Evolutionary conservation across 352 stramenopile species (phyloP), one percentile per base, ranked within the genome.

Genomic region (Globisporangium solare): DNA sequence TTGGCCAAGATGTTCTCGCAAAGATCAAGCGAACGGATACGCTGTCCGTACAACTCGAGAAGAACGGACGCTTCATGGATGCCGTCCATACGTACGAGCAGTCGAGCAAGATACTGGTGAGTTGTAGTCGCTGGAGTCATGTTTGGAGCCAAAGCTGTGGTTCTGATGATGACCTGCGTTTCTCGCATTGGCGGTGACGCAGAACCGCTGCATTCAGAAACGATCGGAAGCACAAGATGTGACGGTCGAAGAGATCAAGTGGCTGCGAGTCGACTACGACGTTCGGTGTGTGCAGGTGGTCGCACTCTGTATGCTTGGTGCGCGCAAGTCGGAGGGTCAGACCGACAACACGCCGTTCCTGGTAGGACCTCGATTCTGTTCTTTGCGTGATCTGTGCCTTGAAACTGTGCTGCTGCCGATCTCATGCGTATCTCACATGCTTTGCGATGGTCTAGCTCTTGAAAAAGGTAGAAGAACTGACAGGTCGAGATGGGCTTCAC

Each of bases 261-360:
- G 74, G 71, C 56, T 89, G 15, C 72, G 71, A 24, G 79, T 86
- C 46, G 79, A 89, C 49, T 89, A 89, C 40, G 77, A 89, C 47
- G 86, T 89, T 54, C 79, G 79, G 32, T 89, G 79, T 54, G 79
- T 86, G 6, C 76, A 87, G 46, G 67, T 89, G 20, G 76, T 88
- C n/a, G 73, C 76, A 12, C 59, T 89, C n/a, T 89, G 79, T 57
- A 66, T 89, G 51, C 67, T 73, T 55, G 77, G 79, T 24, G 79
- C 76, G 20, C 72, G 71, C 18, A 86, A 76, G 51, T 67, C 70
- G 1, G 73, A 79, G 14, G 47, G 50, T 24, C 47, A 57, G 14
- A 64, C 66, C 1, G 74, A 86, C 54, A 89, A 85, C 51, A 86
- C 79, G 6, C 60, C 79, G 2, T 88, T 86, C 56, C 47, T 89